Conservation (phyloP, 2,329 filamentous ascomycete species). For the Gnomoniopsis sp. region DNA sequence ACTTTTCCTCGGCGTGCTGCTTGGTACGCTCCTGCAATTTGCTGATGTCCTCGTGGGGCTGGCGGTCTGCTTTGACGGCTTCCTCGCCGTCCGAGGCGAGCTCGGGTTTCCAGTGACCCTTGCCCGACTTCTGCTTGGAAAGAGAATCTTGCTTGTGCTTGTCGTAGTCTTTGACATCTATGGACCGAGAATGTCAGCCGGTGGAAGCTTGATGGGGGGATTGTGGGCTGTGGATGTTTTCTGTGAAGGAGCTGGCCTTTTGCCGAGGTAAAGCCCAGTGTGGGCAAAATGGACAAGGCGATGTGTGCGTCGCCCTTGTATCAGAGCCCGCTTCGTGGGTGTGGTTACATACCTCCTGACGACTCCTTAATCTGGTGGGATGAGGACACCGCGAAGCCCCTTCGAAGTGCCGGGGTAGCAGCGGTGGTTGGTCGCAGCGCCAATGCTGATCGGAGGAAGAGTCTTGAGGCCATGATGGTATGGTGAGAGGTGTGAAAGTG, state of each 20-base stretch:
- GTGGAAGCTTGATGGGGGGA: not conserved
- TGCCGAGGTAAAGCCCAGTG: not conserved
- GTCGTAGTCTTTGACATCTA: constrained; percentile 40
- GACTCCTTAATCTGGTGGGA: constrained; percentile 17
- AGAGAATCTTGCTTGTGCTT: constrained; percentile 60
- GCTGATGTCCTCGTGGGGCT: constrained; percentile 39
- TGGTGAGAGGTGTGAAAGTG: not conserved
- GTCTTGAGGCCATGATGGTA: constrained; percentile 15
- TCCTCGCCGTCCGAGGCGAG: constrained; percentile 79
- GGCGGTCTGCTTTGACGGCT: constrained; percentile 65
- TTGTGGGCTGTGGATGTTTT: too few relatives aligned
- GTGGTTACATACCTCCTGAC: constrained; percentile 8
- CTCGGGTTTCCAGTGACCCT: constrained; percentile 72
- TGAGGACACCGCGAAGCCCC: constrained; percentile 14
- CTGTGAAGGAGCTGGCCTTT: not conserved
- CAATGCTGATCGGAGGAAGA: constrained; percentile 8
- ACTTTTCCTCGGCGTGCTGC: constrained; percentile 44
- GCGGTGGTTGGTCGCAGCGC: constrained; percentile 10
- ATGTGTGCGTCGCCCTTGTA: too few relatives aligned
- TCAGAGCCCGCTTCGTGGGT: not conserved
- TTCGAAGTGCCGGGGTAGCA: not conserved
- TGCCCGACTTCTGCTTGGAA: constrained; percentile 65
- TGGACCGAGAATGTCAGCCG: not conserved
- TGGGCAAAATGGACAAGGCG: too few relatives aligned
- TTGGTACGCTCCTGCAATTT: constrained; percentile 59